These are phyloP conservation scores for Colletotrichum sp. DNA, from an alignment of 2,329 filamentous ascomycete species.

Conservation along the genomic window DNA sequence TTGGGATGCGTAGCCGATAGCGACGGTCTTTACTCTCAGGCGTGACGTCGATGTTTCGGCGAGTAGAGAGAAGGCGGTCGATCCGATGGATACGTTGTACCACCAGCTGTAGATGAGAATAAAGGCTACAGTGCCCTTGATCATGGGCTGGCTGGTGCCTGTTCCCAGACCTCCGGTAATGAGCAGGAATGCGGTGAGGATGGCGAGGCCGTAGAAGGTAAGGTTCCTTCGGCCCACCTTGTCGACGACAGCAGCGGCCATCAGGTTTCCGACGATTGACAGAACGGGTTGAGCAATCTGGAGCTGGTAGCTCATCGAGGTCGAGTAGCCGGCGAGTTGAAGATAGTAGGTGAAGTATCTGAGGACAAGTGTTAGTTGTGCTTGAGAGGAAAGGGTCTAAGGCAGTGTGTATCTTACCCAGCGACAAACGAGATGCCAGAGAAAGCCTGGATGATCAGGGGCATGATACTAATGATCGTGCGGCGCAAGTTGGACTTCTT, in stretches of 20 bases:
- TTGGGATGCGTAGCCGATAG: conserved; percentile 38
- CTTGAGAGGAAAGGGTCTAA: conserved; percentile 16
- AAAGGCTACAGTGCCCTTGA: conserved; percentile 34
- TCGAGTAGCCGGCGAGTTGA: conserved; percentile 45
- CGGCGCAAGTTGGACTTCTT: conserved; percentile 41
- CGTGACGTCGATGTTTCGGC: conserved; percentile 41
- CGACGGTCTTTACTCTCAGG: conserved; percentile 43
- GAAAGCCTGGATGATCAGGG: conserved; percentile 38
- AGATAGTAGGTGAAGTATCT: conserved; percentile 38
- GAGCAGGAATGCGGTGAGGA: conserved; percentile 43
- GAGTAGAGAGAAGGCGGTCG: conserved; percentile 42
- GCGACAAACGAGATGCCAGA: conserved; percentile 38
- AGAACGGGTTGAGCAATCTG: conserved; percentile 44
- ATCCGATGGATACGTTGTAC: conserved; percentile 46
- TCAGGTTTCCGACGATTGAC: conserved; percentile 43
- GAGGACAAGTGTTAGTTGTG: neutral
- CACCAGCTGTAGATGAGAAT: conserved; percentile 43
- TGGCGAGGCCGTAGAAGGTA: conserved; percentile 38
- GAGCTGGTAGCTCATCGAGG: conserved; percentile 38
- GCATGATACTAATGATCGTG: conserved; percentile 42
- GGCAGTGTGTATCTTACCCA: conserved; percentile 36
- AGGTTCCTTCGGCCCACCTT: conserved; percentile 38
- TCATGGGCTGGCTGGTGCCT: conserved; percentile 24
- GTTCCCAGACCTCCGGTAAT: conserved; percentile 40
- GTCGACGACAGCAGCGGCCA: conserved; percentile 43